These are phyloP conservation scores for Tricholoma sp. DNA, from an alignment of 768 basidiomycete genomes.

Conservation along the genomic window DNA sequence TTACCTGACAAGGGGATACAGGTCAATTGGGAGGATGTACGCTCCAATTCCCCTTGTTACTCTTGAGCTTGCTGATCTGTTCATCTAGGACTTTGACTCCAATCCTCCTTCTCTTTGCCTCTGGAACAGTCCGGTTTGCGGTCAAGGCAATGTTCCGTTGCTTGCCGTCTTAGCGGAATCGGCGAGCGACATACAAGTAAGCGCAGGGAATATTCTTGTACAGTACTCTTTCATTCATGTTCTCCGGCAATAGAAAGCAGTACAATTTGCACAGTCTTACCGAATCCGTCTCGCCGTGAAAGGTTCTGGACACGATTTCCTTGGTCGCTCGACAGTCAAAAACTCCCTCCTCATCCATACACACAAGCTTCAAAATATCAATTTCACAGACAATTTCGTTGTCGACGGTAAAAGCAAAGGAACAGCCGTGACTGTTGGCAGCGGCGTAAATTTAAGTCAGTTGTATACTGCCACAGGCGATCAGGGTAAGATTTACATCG, in stretches of 20 bases:
- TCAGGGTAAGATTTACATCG: slow-evolving; percentile 21
- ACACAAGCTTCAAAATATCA: slow-evolving; percentile 20
- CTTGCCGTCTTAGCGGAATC: slow-evolving; percentile 25
- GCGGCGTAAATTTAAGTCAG: slow-evolving; percentile 19
- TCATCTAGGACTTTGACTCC: slow-evolving; percentile 19
- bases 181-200: slow-evolving; percentile 25
- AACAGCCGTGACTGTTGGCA: slow-evolving; percentile 22
- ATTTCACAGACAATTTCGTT: slow-evolving; percentile 16
- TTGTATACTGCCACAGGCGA: slow-evolving; percentile 18
- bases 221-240: background rate
- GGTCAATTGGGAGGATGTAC: background rate
- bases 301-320: slow-evolving; percentile 28
- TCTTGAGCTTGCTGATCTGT: background rate
- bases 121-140: slow-evolving; percentile 11
- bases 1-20: background rate
- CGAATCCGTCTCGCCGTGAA: slow-evolving; percentile 28
- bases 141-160: slow-evolving; percentile 27
- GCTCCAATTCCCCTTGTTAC: background rate
- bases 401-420: slow-evolving; percentile 17
- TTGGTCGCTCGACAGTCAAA: slow-evolving; percentile 31
- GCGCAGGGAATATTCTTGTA: background rate
- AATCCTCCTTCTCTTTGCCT: slow-evolving; percentile 22
- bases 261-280: slow-evolving; percentile 22
- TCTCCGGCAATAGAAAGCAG: slow-evolving; percentile 17
- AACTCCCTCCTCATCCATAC: slow-evolving; percentile 28